phyloP scores from a whole-genome alignment of 106 monocot species.

The Apostasia ramifera region DNA sequence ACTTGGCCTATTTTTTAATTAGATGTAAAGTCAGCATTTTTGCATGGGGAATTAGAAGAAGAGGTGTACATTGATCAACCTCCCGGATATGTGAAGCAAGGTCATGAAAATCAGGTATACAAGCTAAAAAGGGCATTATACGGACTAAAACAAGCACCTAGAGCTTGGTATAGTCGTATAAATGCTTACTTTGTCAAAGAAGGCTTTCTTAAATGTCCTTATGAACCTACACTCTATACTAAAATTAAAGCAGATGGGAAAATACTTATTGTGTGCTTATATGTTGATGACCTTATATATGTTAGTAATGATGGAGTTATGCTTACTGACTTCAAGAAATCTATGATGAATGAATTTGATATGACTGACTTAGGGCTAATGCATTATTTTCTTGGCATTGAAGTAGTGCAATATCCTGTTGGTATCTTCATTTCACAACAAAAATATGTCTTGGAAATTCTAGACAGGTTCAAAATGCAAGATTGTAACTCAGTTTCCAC shows the following conservation, averaged over 20 bases:
- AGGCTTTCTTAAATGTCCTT: slow-evolving; percentile 11
- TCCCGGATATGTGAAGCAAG: slow-evolving; percentile 1
- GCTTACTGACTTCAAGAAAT: slow-evolving; percentile 4
- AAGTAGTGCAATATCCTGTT: not conserved
- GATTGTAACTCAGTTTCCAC: slow-evolving; percentile 17
- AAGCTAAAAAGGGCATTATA: slow-evolving; percentile 4
- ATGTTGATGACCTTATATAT: slow-evolving; percentile 19
- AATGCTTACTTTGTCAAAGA: slow-evolving; percentile 7
- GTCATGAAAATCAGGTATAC: slow-evolving; percentile 6
- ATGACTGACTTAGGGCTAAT: slow-evolving; percentile 6
- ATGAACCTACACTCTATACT: slow-evolving; percentile 9
- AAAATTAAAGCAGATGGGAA: slow-evolving; percentile 10
- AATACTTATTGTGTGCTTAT: slow-evolving; percentile 1
- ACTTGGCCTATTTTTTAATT: slow-evolving; percentile 10
- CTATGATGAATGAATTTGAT: slow-evolving; percentile 3
- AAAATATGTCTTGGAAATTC: not conserved
- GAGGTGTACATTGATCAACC: slow-evolving; percentile 9
- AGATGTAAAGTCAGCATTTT: slow-evolving; percentile 7
- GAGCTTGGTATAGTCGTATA: slow-evolving; percentile 5
- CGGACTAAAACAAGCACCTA: slow-evolving; percentile 10
- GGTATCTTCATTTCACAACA: slow-evolving; percentile 13
- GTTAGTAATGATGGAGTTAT: slow-evolving; percentile 15
- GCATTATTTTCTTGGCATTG: slow-evolving; percentile 11
- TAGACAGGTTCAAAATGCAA: slow-evolving; percentile 10
- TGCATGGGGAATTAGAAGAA: slow-evolving; percentile 4